Conservation (phyloP, 2,329 filamentous ascomycete genomes). For the Fusarium staphyleae region DNA sequence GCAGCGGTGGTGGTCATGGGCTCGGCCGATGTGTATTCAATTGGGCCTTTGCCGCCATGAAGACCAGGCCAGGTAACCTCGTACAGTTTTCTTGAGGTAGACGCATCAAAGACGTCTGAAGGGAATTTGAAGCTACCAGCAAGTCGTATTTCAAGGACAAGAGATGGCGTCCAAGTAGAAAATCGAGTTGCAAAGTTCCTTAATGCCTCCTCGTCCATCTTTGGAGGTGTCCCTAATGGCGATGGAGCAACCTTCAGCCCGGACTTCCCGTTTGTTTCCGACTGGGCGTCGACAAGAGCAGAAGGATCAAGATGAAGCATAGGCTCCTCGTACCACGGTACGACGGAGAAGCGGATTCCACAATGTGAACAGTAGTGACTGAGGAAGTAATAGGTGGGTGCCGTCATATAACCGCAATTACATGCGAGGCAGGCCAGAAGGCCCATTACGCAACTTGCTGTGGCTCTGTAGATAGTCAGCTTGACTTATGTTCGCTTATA, state of each 20-base stretch:
- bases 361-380: conserved; percentile 13
- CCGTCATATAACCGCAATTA: conserved; percentile 11
- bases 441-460: not conserved
- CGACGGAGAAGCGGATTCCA: conserved; percentile 6
- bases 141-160: not conserved
- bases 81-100: conserved; percentile 1
- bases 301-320: conserved; percentile 8
- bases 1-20: conserved; percentile 6
- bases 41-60: not conserved
- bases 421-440: conserved; percentile 6
- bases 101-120: not conserved
- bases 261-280: not conserved
- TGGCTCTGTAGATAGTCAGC: not conserved
- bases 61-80: conserved; percentile 13
- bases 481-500: no score
- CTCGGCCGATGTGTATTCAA: conserved; percentile 4
- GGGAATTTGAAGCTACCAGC: not conserved
- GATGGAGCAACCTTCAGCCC: conserved; percentile 2
- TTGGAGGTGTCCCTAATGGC: conserved; percentile 1
- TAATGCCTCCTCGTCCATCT: not conserved
- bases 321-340: conserved; percentile 11
- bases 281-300: not conserved
- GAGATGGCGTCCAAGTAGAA: not conserved
- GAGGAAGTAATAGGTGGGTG: conserved; percentile 12
- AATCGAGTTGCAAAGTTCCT: conserved; percentile 5